A percentile compares a stretch with the other conserved stretches of the same genome.
phyloP scores from a whole-genome alignment of 495 filamentous ascomycete species.

The Choiromyces venosus region DNA sequence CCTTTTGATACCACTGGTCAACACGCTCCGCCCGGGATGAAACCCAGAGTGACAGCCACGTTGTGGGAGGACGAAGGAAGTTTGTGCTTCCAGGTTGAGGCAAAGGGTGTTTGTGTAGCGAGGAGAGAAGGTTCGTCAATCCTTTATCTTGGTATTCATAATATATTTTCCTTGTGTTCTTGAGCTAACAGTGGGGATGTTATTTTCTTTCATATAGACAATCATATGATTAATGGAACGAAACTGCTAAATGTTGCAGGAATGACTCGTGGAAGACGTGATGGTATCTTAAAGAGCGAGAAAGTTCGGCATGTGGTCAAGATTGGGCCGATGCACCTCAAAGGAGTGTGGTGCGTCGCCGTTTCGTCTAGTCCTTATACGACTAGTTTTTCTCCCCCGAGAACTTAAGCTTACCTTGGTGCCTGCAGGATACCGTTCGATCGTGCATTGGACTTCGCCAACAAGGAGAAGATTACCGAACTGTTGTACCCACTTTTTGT shows the following conservation, averaged over 20 bases:
- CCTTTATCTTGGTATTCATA: conserved; percentile 16
- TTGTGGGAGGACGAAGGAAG: conserved; percentile 98
- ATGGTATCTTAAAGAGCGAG: conserved; percentile 97
- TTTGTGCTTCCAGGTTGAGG: conserved; percentile 96
- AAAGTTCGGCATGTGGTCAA: conserved; percentile 96
- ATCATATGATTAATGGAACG: conserved; percentile 98
- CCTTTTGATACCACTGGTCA: conserved; percentile 88
- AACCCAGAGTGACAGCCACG: conserved; percentile 94
- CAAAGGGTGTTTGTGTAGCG: conserved; percentile 91
- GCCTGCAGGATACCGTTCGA: conserved; percentile 87
- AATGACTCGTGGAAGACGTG: conserved; percentile 92
- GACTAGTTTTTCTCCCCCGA: conserved; percentile 9
- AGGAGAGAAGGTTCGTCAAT: conserved; percentile 72
- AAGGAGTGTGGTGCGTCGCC: conserved; percentile 85
- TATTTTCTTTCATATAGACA: conserved; percentile 58
- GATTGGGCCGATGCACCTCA: conserved; percentile 97
- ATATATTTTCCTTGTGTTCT: conserved; percentile 5
- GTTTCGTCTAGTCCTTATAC: conserved; percentile 18
- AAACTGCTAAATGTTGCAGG: conserved; percentile 95
- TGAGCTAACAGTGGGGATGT: conserved; percentile 19
- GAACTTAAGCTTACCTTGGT: conserved; percentile 33
- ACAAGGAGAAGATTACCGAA: conserved; percentile 99
- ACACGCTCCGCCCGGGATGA: conserved; percentile 88
- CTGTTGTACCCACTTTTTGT: conserved; percentile 92
- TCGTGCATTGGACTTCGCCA: conserved; percentile 91